Percentiles rank a stretch among this genome's conserved stretches.
Evolutionary conservation across 1,139 yeast species (phyloP).

Genomic region (Blastobotrys malaysiensis): DNA sequence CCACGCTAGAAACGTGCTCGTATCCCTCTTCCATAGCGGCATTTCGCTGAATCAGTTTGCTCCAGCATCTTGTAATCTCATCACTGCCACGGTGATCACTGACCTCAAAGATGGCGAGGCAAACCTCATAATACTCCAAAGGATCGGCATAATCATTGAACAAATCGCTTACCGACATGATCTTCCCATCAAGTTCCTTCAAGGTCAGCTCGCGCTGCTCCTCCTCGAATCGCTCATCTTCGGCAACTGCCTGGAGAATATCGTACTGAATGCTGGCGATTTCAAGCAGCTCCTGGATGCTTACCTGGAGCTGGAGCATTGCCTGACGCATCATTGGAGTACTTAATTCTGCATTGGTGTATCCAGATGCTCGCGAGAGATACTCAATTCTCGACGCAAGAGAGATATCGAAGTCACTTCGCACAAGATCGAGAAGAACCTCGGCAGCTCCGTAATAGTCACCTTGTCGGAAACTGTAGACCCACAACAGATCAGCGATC

Average conservation of each 20-base stretch:
- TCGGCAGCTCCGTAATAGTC: slow-evolving; percentile 78
- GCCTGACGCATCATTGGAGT: slow-evolving; percentile 69
- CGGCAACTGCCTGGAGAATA: slow-evolving; percentile 51
- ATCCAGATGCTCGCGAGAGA: slow-evolving; percentile 87
- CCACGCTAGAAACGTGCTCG: slow-evolving; percentile 35
- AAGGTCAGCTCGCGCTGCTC: slow-evolving; percentile 43
- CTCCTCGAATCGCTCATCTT: slow-evolving; percentile 53
- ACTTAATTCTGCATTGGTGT: slow-evolving; percentile 71
- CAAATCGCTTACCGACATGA: slow-evolving; percentile 68
- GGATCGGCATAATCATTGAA: slow-evolving; percentile 88
- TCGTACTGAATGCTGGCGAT: slow-evolving; percentile 90
- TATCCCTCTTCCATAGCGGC: slow-evolving; percentile 27
- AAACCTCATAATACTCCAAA: slow-evolving; percentile 77
- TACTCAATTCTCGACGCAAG: slow-evolving; percentile 78
- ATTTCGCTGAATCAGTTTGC: slow-evolving; percentile 25
- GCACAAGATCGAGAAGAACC: slow-evolving; percentile 67
- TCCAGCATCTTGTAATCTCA: slow-evolving; percentile 37
- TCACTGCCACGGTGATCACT: slow-evolving; percentile 52
- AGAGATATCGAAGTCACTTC: slow-evolving; percentile 64
- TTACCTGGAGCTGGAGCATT: slow-evolving; percentile 62
- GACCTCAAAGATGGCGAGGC: slow-evolving; percentile 69
- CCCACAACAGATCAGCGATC: slow-evolving; percentile 81
- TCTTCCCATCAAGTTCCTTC: slow-evolving; percentile 53
- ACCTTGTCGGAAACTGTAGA: slow-evolving; percentile 79
- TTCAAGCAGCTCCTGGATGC: slow-evolving; percentile 75